Evolutionary conservation across 139 green algal species (phyloP), one percentile per base, ranked within the genome.

Genomic region (Chlamydomonas asymmetrica): DNA sequence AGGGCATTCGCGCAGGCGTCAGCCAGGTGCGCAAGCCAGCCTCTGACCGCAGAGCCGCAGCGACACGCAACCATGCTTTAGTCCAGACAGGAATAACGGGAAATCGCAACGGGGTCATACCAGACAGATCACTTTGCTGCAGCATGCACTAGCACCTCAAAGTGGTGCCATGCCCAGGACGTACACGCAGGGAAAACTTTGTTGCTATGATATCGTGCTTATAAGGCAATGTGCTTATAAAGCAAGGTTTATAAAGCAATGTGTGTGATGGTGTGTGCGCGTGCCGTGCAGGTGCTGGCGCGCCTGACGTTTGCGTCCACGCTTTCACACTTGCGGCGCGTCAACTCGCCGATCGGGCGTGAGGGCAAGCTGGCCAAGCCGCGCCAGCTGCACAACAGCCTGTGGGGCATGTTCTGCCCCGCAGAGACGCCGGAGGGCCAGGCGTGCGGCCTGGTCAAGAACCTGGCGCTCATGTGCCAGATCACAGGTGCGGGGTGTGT

Each of bases 391-490:
- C 96, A 99, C 93, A 99, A 97, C 84, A 91, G 78, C n/a, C 92
- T 98, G 80, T 99, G 96, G 96, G 96, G 96, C 74, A 97, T 99
- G 88, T 94, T 99, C 69, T 99, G 96, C 85, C 96, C 88, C 23
- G 92, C 95, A 1, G 96, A 99, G 80, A 99, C 96, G 29, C 95
- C 96, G 1, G 96, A 99, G 86, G 96, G 96, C 8, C 91, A 97
- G 80, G 93, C 96, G 32, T 70, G 87, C 63, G 79, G 96, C 1
- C 93, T 99, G 67, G 96, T 99, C 48, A 99, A 99, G 91, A 99
- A 99, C 88, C 87, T 99, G 85, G 93, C 96, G 52, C 90, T 99
- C 7, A 99, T 99, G 96, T 86, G 86, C 9, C 94, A 96, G 84
- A 92, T 98, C 78, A 92, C 84, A 1, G 78, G 78, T 79, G 38